A percentile compares a stretch with the other conserved stretches of the same genome.
Conservation (phyloP, 371 early-diverging fungal species). For the Mortierella sp. region DNA sequence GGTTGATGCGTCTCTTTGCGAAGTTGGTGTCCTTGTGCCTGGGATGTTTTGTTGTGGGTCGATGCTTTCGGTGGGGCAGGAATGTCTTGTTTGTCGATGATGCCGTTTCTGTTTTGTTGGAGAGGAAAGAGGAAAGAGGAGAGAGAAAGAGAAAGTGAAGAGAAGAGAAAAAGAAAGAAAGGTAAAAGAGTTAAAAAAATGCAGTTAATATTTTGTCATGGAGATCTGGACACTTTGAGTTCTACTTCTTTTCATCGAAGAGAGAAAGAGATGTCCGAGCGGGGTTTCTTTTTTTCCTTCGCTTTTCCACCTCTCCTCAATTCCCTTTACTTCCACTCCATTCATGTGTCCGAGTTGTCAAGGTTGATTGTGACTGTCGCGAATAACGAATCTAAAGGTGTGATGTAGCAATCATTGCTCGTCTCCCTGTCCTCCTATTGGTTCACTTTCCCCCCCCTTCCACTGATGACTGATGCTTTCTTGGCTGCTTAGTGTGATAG, state of each 20-base stretch:
- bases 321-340: too few species aligned
- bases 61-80: not conserved
- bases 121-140: constrained; percentile 4
- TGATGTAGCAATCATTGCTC: not conserved
- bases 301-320: too few species aligned
- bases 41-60: not conserved
- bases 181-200: not conserved
- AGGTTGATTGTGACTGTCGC: not conserved
- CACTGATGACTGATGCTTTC: not conserved
- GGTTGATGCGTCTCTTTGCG: not conserved
- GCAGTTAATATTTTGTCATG: not conserved
- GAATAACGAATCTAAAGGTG: not conserved
- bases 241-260: not conserved
- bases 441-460: not conserved
- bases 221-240: not conserved
- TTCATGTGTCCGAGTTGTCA: not conserved
- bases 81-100: not conserved
- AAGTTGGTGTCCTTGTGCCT: not conserved
- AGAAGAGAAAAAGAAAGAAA: not conserved
- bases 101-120: not conserved
- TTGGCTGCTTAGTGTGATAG: not conserved
- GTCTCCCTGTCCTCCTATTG: not conserved
- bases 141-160: not conserved
- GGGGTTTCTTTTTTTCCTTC: not conserved
- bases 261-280: constrained; percentile 12